Percentiles rank a stretch among this genome's conserved stretches.
Conservation (phyloP, 148 eudicot species). For the Vaccinium myrtillus region DNA sequence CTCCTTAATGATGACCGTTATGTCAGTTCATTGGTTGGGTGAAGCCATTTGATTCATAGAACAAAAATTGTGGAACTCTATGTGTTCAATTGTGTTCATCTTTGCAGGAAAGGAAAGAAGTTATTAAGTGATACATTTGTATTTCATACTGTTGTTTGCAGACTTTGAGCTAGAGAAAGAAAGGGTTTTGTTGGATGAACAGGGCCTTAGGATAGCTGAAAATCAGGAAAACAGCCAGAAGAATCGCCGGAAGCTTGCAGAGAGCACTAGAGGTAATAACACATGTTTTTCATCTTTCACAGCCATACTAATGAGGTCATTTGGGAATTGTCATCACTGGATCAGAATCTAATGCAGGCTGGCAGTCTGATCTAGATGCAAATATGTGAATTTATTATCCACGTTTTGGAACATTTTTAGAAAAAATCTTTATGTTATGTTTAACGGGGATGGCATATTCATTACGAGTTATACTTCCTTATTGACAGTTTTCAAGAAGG, state of each 20-base stretch:
- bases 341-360: background rate
- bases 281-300: background rate
- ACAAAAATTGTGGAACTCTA: background rate
- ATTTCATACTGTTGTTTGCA: slow-evolving; percentile 26
- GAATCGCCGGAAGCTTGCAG: slow-evolving; percentile 93
- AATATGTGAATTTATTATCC: background rate
- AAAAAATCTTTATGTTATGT: background rate
- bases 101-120: background rate
- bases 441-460: background rate
- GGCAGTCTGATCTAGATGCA: slow-evolving; percentile 5
- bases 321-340: background rate
- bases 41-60: background rate
- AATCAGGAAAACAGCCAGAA: slow-evolving; percentile 98
- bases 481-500: slow-evolving; percentile 87
- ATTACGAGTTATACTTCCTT: background rate
- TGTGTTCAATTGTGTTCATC: background rate
- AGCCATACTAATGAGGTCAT: background rate
- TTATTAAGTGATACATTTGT: background rate
- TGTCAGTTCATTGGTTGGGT: background rate
- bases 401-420: background rate
- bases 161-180: slow-evolving; percentile 98
- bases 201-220: slow-evolving; percentile 94
- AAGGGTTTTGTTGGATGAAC: slow-evolving; percentile 86
- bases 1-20: background rate
- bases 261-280: slow-evolving; percentile 85